Evolutionary conservation across 257 asterid genomes (phyloP).

Genomic region (Penstemon davidsonii): DNA sequence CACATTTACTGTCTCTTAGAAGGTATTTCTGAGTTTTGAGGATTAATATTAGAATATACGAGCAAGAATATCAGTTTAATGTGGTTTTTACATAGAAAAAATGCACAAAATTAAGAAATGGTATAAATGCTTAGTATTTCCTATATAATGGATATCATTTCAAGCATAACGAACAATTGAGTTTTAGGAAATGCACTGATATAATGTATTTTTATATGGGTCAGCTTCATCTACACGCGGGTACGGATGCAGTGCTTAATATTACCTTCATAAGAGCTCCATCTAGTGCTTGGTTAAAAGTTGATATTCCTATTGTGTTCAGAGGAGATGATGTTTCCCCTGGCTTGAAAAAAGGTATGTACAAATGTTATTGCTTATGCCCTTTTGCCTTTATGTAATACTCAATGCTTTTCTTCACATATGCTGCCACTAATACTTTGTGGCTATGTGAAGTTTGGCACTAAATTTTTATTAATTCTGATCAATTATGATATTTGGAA

Average conservation of each 20-base stretch:
- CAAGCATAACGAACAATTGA: no score
- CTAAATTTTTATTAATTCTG: not conserved
- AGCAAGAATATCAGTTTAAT: not conserved
- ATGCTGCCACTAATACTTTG: not conserved
- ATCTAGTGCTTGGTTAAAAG: constrained; percentile 57
- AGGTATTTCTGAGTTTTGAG: not conserved
- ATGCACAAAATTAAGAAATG: not conserved
- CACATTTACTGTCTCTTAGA: not conserved
- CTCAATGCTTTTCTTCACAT: constrained; percentile 1
- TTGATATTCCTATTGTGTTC: constrained; percentile 56
- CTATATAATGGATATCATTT: no score
- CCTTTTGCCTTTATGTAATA: not conserved
- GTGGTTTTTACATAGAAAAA: not conserved
- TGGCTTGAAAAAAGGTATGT: constrained; percentile 66
- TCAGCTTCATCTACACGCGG: constrained; percentile 89
- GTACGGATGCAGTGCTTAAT: constrained; percentile 76
- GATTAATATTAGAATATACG: not conserved
- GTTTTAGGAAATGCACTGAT: constrained; percentile 33
- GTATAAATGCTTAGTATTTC: not conserved
- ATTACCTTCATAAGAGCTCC: constrained; percentile 95
- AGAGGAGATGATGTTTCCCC: constrained; percentile 65
- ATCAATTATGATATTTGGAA: not conserved
- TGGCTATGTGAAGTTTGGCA: not conserved
- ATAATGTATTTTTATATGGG: constrained; percentile 34
- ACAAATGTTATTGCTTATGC: not conserved